phyloP scores from a whole-genome alignment of 805 yeast genomes.

The Lachancea quebecensis region DNA sequence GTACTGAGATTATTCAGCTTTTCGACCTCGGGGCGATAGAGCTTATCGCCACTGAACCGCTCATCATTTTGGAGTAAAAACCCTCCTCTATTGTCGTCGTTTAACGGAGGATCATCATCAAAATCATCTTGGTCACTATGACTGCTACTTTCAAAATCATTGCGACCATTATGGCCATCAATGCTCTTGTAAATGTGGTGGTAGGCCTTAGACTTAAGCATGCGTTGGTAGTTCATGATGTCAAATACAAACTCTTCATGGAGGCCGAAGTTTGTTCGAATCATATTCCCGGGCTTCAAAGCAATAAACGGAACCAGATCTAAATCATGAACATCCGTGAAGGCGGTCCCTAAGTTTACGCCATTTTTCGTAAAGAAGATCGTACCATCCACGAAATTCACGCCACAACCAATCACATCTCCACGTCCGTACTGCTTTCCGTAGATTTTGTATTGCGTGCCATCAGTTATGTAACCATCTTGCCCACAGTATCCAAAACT shows the following conservation, averaged over 20 bases:
- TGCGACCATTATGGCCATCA: constrained; percentile 4
- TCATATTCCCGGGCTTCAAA: constrained; percentile 32
- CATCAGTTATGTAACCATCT: constrained; percentile 26
- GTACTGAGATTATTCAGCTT: constrained; percentile 19
- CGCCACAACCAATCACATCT: constrained; percentile 79
- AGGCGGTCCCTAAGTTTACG: constrained; percentile 49
- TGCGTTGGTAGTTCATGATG: constrained; percentile 45
- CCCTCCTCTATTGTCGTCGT: constrained; percentile 6
- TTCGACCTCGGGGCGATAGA: constrained; percentile 19
- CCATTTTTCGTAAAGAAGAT: constrained; percentile 84
- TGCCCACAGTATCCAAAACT: constrained; percentile 26
- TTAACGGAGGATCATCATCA: constrained; percentile 10
- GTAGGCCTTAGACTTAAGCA: constrained; percentile 36
- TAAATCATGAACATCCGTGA: constrained; percentile 37
- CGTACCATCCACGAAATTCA: constrained; percentile 55
- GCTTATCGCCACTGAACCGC: constrained; percentile 17
- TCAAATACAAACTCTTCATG: constrained; percentile 52
- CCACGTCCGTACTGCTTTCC: constrained; percentile 39
- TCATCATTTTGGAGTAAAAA: constrained; percentile 17
- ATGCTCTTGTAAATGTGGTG: constrained; percentile 23
- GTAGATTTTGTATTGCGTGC: constrained; percentile 16
- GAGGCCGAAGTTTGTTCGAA: constrained; percentile 38
- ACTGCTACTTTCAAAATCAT: constrained; percentile 8
- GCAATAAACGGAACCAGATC: constrained; percentile 43
- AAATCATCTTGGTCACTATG: constrained; percentile 27